phyloP scores from a whole-genome alignment of 1,139 yeast genomes.

The Debaryomyces coudertii region DNA sequence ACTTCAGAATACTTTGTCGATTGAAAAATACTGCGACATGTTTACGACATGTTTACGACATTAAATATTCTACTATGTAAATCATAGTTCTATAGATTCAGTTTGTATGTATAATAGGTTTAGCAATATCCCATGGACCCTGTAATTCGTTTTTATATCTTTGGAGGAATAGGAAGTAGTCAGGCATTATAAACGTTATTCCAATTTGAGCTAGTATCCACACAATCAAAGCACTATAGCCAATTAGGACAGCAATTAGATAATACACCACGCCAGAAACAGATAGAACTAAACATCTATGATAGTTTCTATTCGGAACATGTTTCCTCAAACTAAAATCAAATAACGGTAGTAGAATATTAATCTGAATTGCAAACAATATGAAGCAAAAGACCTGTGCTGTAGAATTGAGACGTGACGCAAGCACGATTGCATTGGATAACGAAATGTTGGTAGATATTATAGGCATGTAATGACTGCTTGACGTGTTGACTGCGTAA shows the following conservation, averaged over 20 bases:
- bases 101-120: constrained; percentile 47
- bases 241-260: constrained; percentile 23
- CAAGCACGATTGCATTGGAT: constrained; percentile 85
- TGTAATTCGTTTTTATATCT: constrained; percentile 83
- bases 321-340: constrained; percentile 58
- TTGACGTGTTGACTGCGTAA: constrained; percentile 50
- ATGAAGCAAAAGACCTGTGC: constrained; percentile 82
- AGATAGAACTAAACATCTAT: constrained; percentile 30
- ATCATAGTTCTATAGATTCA: background rate
- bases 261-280: constrained; percentile 26
- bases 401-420: constrained; percentile 77
- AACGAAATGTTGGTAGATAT: constrained; percentile 81
- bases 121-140: constrained; percentile 95
- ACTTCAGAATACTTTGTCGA: constrained; percentile 2
- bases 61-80: background rate
- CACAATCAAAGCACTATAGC: constrained; percentile 36
- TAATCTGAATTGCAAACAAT: constrained; percentile 68
- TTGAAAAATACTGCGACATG: constrained; percentile 5
- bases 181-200: constrained; percentile 64
- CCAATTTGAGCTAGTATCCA: constrained; percentile 55
- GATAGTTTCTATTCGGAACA: constrained; percentile 32
- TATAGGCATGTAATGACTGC: constrained; percentile 53
- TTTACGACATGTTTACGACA: constrained; percentile 11
- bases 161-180: constrained; percentile 70
- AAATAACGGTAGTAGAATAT: constrained; percentile 73